These are phyloP conservation scores for Podila epigama DNA, from an alignment of 192 early-diverging fungal species.

Conservation along the genomic window DNA sequence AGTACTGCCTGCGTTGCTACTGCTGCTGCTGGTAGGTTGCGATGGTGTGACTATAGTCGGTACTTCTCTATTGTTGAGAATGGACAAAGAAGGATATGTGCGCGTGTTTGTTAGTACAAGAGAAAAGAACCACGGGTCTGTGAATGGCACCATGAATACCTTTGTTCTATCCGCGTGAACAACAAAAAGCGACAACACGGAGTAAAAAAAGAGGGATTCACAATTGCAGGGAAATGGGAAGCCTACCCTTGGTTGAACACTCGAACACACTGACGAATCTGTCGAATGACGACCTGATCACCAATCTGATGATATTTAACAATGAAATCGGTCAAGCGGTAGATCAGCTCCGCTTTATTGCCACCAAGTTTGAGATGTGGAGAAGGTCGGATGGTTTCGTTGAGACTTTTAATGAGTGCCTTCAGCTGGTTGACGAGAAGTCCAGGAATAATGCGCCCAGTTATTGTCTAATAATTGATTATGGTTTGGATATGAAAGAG, in stretches of 20 bases:
- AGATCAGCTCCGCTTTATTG: conserved; percentile 43
- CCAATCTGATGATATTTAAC: conserved; percentile 31
- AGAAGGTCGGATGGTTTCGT: conserved; percentile 40
- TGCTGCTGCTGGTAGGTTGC: not conserved
- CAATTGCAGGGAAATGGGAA: not conserved
- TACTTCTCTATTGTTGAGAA: conserved; percentile 11
- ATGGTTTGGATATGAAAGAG: not conserved
- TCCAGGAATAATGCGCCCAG: conserved; percentile 46
- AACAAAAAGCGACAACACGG: not conserved
- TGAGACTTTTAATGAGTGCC: conserved; percentile 40
- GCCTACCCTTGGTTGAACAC: conserved; percentile 40
- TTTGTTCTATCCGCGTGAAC: too few relatives aligned
- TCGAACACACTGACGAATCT: conserved; percentile 44
- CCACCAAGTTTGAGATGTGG: conserved; percentile 48
- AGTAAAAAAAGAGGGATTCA: not conserved
- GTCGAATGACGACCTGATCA: conserved; percentile 43
- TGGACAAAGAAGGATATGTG: too few relatives aligned
- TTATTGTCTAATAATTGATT: conserved; percentile 32
- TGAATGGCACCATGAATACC: too few relatives aligned
- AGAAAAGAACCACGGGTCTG: too few relatives aligned
- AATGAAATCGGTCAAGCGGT: conserved; percentile 17
- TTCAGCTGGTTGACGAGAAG: conserved; percentile 43
- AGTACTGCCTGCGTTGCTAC: not conserved
- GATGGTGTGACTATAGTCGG: conserved; percentile 34
- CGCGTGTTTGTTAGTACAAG: too few relatives aligned